Evolutionary conservation across 2,329 filamentous ascomycete species (phyloP).

Genomic region (Daldinia sp.): DNA sequence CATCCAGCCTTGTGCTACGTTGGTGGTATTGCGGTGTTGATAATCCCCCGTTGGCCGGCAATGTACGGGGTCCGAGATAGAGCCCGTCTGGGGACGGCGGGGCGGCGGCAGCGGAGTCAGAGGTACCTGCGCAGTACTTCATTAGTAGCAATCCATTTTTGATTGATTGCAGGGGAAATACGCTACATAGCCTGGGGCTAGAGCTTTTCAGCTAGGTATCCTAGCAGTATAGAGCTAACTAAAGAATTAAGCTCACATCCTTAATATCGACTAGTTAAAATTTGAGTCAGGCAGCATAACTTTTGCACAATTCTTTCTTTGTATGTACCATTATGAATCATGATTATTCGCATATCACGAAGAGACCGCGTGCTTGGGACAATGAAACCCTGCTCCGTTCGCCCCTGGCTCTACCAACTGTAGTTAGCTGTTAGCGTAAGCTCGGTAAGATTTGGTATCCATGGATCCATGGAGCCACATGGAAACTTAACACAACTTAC

Average conservation of each 20-base stretch:
- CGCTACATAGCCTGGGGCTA: not conserved
- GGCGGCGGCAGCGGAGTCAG: not conserved
- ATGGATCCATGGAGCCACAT: constrained; percentile 28
- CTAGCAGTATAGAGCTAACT: not conserved
- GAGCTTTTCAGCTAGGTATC: not conserved
- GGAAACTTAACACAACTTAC: constrained; percentile 22
- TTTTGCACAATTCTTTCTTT: constrained; percentile 20
- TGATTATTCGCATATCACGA: not conserved
- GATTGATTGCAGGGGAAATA: too few species aligned
- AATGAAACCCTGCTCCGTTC: not conserved
- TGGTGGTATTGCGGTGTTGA: constrained; percentile 27
- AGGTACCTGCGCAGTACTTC: not conserved
- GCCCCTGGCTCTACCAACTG: not conserved
- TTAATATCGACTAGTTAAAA: constrained; percentile 24
- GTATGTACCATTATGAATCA: constrained; percentile 3
- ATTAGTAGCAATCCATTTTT: too few species aligned
- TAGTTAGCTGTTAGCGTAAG: constrained; percentile 11
- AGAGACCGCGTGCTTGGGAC: constrained; percentile 2
- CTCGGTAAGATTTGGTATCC: constrained; percentile 20
- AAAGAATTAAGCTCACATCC: constrained; percentile 5
- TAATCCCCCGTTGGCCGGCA: constrained; percentile 29
- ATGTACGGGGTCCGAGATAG: constrained; percentile 28
- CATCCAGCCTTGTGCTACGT: not conserved
- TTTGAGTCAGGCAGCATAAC: constrained; percentile 23
- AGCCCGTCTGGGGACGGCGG: constrained; percentile 31